These are phyloP conservation scores for Aureobasidium subglaciale DNA, from an alignment of 2,329 filamentous ascomycete genomes.

Conservation along the genomic window DNA sequence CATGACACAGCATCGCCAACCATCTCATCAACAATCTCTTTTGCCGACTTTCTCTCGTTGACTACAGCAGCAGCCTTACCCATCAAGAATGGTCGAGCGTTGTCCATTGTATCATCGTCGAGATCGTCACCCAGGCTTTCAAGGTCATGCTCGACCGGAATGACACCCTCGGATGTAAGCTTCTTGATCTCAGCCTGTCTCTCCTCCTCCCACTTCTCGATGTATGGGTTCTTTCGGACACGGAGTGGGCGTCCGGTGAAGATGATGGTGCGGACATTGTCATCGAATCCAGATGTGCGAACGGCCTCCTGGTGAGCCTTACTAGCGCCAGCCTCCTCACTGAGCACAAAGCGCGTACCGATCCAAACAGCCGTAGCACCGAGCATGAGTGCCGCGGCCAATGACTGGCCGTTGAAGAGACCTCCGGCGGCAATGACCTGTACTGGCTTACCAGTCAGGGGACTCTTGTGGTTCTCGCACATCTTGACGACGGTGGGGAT, in stretches of 20 bases:
- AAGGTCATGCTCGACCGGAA: constrained; percentile 90
- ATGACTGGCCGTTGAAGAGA: constrained; percentile 83
- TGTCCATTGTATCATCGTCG: constrained; percentile 82
- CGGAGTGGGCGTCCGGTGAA: constrained; percentile 95
- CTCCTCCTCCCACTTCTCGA: constrained; percentile 93
- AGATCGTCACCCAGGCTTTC: constrained; percentile 64
- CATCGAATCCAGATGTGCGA: constrained; percentile 82
- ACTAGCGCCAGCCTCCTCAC: constrained; percentile 88
- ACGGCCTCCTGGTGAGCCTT: constrained; percentile 94
- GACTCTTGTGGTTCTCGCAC: constrained; percentile 72
- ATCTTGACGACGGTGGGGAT: constrained; percentile 87
- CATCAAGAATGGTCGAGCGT: constrained; percentile 88
- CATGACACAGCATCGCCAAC: constrained; percentile 60
- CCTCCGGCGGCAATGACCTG: constrained; percentile 91
- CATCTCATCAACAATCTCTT: constrained; percentile 90
- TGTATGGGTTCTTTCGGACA: constrained; percentile 89
- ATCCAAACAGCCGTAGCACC: constrained; percentile 93
- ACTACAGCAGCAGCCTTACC: constrained; percentile 92
- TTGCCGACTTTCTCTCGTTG: constrained; percentile 85
- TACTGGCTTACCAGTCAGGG: constrained; percentile 78
- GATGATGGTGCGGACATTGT: constrained; percentile 95
- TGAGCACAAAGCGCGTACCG: constrained; percentile 89
- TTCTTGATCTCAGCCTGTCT: constrained; percentile 85
- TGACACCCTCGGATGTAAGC: constrained; percentile 77
- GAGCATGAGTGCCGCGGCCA: constrained; percentile 87